These are phyloP conservation scores for Ceratocystis eucalypticola DNA, from an alignment of 2,329 filamentous ascomycete species.

Conservation along the genomic window DNA sequence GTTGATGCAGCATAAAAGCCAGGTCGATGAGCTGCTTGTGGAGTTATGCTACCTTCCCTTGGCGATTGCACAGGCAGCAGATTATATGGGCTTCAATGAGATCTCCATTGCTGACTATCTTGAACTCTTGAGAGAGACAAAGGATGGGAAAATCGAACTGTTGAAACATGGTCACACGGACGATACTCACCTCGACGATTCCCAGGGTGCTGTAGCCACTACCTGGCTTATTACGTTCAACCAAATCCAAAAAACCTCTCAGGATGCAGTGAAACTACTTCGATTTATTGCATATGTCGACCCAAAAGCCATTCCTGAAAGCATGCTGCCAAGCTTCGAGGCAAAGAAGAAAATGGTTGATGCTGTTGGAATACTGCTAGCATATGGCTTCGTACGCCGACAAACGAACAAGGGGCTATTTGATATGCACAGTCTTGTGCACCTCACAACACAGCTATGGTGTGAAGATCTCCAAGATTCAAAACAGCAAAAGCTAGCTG, in stretches of 20 bases:
- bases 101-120: not conserved
- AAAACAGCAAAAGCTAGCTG: not conserved
- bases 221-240: not conserved
- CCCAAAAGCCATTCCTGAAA: not conserved
- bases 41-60: slow-evolving; percentile 18
- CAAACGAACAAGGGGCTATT: not conserved
- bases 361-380: not conserved
- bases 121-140: not conserved
- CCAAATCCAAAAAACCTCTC: not conserved
- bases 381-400: not conserved
- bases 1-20: not conserved
- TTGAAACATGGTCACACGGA: not conserved
- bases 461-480: not conserved
- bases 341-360: not conserved
- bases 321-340: not conserved
- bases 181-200: not conserved
- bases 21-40: not conserved
- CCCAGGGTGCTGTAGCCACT: not conserved
- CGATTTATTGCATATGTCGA: not conserved
- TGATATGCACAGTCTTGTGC: not conserved
- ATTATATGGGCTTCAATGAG: slow-evolving; percentile 16
- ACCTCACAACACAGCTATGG: not conserved
- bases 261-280: not conserved
- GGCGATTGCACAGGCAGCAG: slow-evolving; percentile 20
- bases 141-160: not conserved